Evolutionary conservation across 106 monocot genomes (phyloP).

Genomic region (Allium cepa): DNA sequence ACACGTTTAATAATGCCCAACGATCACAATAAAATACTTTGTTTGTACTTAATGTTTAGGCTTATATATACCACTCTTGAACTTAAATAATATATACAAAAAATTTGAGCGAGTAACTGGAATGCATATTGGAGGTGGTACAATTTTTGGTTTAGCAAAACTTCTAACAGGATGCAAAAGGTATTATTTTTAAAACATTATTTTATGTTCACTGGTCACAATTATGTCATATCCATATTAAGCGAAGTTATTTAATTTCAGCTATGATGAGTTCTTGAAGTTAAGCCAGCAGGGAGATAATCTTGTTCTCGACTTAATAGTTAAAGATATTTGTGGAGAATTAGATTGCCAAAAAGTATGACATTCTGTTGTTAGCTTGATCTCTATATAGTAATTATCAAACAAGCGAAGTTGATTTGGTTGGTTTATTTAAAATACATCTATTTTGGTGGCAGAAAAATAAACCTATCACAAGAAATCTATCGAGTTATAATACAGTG

Average conservation of each 20-base stretch:
- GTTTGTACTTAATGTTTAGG: no score
- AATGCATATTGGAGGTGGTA: slow-evolving; percentile 74
- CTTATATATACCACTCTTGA: no score
- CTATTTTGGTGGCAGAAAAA: no score
- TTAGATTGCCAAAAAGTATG: slow-evolving; percentile 51
- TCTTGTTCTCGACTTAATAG: slow-evolving; percentile 66
- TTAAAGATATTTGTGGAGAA: slow-evolving; percentile 73
- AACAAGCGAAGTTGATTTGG: no score
- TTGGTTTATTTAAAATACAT: no score
- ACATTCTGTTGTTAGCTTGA: slow-evolving; percentile 7
- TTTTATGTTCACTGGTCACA: neutral
- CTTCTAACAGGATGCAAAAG: slow-evolving; percentile 69
- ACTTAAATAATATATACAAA: no score
- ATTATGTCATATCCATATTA: neutral
- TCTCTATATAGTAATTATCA: no score
- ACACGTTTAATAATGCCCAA: no score
- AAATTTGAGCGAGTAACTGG: slow-evolving; percentile 75
- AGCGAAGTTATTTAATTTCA: slow-evolving; percentile 12
- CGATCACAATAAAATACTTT: no score
- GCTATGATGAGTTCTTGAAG: slow-evolving; percentile 70
- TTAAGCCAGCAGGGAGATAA: slow-evolving; percentile 71
- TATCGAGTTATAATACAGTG: no score
- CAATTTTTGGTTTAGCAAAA: slow-evolving; percentile 69
- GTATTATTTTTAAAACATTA: slow-evolving; percentile 8
- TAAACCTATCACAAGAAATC: no score